Percentiles rank a stretch among this genome's conserved stretches.
phyloP scores from a whole-genome alignment of 2,329 filamentous ascomycete species.

The Aureobasidium sp. region DNA sequence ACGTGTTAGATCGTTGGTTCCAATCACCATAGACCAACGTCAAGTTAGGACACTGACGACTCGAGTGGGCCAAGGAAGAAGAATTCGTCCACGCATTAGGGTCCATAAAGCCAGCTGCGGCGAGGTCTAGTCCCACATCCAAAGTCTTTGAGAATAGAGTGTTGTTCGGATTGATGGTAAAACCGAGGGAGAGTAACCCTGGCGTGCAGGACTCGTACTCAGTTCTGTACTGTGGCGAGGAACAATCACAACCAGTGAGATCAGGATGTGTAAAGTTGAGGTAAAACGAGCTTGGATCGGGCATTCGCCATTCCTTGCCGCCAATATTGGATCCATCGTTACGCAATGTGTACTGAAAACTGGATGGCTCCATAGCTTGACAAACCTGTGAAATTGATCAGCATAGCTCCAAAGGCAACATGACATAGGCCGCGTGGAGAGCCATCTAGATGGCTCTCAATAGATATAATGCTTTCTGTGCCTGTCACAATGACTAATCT shows the following conservation, averaged over 20 bases:
- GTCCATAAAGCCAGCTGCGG: not conserved
- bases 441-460: too few relatives aligned
- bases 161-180: not conserved
- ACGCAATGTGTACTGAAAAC: not conserved
- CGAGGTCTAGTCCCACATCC: not conserved
- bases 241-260: not conserved
- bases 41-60: not conserved
- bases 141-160: not conserved
- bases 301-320: not conserved
- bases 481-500: too few relatives aligned
- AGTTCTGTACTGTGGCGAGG: not conserved
- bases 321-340: not conserved
- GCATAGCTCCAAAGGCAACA: not conserved
- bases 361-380: not conserved
- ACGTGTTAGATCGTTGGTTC: not conserved
- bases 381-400: not conserved
- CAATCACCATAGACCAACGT: not conserved
- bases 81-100: not conserved
- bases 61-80: not conserved
- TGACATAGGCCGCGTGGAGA: too few relatives aligned
- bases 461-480: too few relatives aligned
- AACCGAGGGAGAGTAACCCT: not conserved
- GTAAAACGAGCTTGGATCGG: not conserved
- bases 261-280: not conserved
- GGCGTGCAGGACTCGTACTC: not conserved